Conservation (phyloP, 495 filamentous ascomycete genomes). For the Pseudevernia furfuracea region DNA sequence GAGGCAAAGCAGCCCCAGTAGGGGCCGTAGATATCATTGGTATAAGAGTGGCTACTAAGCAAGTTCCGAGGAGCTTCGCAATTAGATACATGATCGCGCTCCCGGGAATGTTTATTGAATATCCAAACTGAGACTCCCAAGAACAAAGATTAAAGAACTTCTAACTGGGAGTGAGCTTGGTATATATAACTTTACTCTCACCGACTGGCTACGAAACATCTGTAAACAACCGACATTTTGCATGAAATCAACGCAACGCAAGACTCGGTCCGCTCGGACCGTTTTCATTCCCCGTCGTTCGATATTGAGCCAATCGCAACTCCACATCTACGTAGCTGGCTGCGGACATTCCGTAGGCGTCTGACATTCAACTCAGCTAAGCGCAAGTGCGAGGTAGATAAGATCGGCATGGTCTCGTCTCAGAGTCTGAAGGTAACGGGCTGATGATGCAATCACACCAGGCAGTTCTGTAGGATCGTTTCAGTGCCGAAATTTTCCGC, state of each 20-base stretch:
- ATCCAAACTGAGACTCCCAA: not conserved
- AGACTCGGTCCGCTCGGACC: not conserved
- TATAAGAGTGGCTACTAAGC: not conserved
- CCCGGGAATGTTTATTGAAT: not conserved
- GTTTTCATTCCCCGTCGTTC: not conserved
- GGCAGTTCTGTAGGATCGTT: not conserved
- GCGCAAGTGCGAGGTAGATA: not conserved
- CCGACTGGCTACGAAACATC: not conserved
- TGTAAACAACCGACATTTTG: not conserved
- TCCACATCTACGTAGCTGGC: not conserved
- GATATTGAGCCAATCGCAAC: not conserved
- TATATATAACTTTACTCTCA: not conserved
- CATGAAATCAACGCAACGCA: not conserved
- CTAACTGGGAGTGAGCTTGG: not conserved
- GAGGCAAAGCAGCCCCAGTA: conserved; percentile 2
- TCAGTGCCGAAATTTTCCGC: not conserved
- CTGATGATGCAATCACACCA: not conserved
- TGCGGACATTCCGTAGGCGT: not conserved
- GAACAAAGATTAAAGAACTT: not conserved
- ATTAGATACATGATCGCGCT: not conserved
- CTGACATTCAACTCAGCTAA: not conserved
- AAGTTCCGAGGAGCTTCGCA: not conserved
- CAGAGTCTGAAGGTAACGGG: not conserved
- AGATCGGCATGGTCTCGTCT: not conserved
- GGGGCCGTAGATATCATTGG: not conserved